These are phyloP conservation scores for Linnemannia zychae DNA, from an alignment of 192 early-diverging fungal species.

Conservation along the genomic window DNA sequence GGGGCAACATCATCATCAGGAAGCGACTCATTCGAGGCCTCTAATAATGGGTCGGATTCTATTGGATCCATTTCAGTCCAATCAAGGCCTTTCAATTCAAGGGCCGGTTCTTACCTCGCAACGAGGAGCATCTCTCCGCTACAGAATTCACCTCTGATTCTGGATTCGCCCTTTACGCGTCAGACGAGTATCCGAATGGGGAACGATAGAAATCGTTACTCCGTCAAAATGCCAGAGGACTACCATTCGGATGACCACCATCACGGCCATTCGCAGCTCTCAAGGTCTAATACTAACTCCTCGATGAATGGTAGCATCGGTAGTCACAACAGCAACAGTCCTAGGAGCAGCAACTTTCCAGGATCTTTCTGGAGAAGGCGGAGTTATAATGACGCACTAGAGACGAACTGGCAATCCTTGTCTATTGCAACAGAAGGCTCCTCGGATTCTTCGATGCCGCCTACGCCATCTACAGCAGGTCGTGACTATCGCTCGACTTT, in stretches of 20 bases:
- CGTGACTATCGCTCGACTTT: constrained; percentile 4
- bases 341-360: neutral
- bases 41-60: neutral
- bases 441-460: constrained; percentile 14
- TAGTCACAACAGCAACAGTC: neutral
- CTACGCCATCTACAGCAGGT: constrained; percentile 14
- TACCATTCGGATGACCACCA: neutral
- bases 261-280: neutral
- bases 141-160: constrained; percentile 11
- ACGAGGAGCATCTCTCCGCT: constrained; percentile 22
- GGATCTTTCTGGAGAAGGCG: constrained; percentile 35
- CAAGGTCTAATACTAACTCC: neutral
- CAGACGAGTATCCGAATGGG: constrained; percentile 52
- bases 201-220: constrained; percentile 41
- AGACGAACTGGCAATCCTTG: constrained; percentile 33
- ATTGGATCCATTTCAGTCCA: neutral
- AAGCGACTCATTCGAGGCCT: neutral
- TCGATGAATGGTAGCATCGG: neutral
- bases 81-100: neutral
- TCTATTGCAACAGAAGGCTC: neutral
- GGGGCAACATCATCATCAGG: neutral
- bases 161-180: constrained; percentile 41
- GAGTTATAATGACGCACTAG: constrained; percentile 36
- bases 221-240: constrained; percentile 44
- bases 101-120: constrained; percentile 29